Evolutionary conservation across 352 stramenopile genomes (phyloP), one percentile per base, ranked within the genome.

Genomic region (Globisporangium megalacanthum): DNA sequence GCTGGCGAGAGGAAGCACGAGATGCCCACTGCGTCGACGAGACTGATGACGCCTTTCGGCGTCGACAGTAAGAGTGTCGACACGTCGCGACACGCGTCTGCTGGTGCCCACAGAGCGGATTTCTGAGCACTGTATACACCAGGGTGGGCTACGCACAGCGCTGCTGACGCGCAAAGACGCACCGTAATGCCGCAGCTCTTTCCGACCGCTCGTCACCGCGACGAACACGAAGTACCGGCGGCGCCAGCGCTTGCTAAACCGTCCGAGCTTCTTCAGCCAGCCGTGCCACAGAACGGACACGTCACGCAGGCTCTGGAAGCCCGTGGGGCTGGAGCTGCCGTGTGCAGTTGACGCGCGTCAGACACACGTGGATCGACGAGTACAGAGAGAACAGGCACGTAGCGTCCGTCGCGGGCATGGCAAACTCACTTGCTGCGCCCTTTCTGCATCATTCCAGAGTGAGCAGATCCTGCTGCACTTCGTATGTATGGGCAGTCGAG

Each of bases 191-290:
- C 83, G 83, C 60, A 92, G 63, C 63, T 92, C 83, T 49, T 86
- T 89, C 50, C 85, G 65, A 19, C 82, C 83, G 54, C 70, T 87
- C 25, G 66, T 14, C 5, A 64, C 82, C n/a, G 81, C 83, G 8
- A 92, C 44, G 55, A 92, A 89, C 10, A 92, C 64, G 52, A 92
- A 92, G 52, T 92, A 92, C 15, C 79, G 77, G 4, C 80, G 72
- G 44, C 77, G 77, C 83, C 83, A 92, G 41, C 80, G 77, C 67
- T 88, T 89, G 63, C 80, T 91, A 60, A 92, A 92, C 52, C 83
- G 73, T 15, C 83, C 83, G 41, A 92, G 77, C 62, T 90, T 89
- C 72, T 88, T 89, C 49, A 92, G 74, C 83, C 83, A 92, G 56
- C 83, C 83, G 49, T 90, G 78, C 83, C 83, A 92, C 22, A 92